A percentile compares a stretch with the other conserved stretches of the same genome.
phyloP scores from a whole-genome alignment of 2,329 filamentous ascomycete genomes.

The Fusarium sp. region DNA sequence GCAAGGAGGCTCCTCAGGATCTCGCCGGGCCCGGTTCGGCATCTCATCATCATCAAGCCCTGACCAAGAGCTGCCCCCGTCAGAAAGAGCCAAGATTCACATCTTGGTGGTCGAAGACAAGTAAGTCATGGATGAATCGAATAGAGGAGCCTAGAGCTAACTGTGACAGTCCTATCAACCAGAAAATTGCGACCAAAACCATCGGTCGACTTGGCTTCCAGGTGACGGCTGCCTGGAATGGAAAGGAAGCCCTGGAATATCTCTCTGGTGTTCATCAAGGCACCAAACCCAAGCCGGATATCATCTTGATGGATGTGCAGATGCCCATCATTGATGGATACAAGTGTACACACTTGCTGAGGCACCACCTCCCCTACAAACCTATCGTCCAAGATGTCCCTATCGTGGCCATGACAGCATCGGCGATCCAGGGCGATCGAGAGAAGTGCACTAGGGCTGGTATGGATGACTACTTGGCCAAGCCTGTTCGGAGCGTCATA shows the following conservation, averaged over 20 bases:
- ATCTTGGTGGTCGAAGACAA: slow-evolving; percentile 88
- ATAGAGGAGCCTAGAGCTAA: slow-evolving; percentile 23
- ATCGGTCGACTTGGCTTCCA: slow-evolving; percentile 80
- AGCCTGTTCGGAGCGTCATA: slow-evolving; percentile 76
- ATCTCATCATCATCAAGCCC: slow-evolving; percentile 51
- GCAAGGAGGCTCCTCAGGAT: slow-evolving; percentile 33
- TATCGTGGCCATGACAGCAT: slow-evolving; percentile 86
- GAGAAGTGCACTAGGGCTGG: slow-evolving; percentile 80
- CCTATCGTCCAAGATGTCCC: slow-evolving; percentile 71
- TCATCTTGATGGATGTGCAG: slow-evolving; percentile 84
- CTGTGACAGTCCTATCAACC: slow-evolving; percentile 70
- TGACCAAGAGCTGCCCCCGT: slow-evolving; percentile 62
- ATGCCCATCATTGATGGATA: slow-evolving; percentile 85
- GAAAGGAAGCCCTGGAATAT: slow-evolving; percentile 82
- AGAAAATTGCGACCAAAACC: slow-evolving; percentile 81
- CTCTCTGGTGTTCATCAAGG: slow-evolving; percentile 66
- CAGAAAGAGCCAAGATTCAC: slow-evolving; percentile 72
- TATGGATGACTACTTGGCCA: slow-evolving; percentile 82
- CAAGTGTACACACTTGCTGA: slow-evolving; percentile 78
- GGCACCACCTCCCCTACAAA: slow-evolving; percentile 75
- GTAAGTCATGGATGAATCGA: slow-evolving; percentile 56
- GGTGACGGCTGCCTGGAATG: slow-evolving; percentile 80
- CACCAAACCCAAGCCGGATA: slow-evolving; percentile 70
- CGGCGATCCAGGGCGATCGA: slow-evolving; percentile 79
- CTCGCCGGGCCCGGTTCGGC: slow-evolving; percentile 49